These are phyloP conservation scores for Entomortierella beljakovae DNA, from an alignment of 192 early-diverging fungal genomes.

Conservation along the genomic window DNA sequence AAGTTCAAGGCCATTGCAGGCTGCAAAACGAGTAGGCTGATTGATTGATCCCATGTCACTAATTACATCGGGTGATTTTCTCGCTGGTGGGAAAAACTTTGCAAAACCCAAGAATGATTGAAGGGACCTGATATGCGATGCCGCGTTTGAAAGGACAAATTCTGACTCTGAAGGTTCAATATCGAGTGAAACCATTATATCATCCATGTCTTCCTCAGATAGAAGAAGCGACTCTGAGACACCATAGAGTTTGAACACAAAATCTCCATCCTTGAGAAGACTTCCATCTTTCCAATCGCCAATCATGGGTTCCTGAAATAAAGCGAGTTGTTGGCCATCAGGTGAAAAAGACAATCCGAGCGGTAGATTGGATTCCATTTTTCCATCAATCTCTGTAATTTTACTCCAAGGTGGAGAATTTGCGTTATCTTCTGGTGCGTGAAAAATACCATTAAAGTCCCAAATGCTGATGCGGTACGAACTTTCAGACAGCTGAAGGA, in stretches of 20 bases:
- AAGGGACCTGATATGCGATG: background rate
- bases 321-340: constrained; percentile 20
- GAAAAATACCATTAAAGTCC: too few relatives aligned
- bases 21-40: constrained; percentile 14
- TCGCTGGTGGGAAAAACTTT: constrained; percentile 2
- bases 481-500: too few relatives aligned
- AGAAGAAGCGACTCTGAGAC: constrained; percentile 15
- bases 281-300: constrained; percentile 34
- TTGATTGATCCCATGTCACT: background rate
- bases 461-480: too few relatives aligned
- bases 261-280: background rate
- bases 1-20: constrained; percentile 34
- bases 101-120: background rate
- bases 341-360: constrained; percentile 28
- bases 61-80: background rate
- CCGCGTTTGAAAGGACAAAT: background rate
- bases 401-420: too few relatives aligned
- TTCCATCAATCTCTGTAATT: too few relatives aligned
- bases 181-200: background rate
- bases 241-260: constrained; percentile 33
- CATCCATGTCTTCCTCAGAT: background rate
- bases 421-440: too few relatives aligned
- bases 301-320: constrained; percentile 43
- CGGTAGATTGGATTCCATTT: too few relatives aligned
- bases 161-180: background rate